Evolutionary conservation across 495 filamentous ascomycete species (phyloP).

Genomic region (Beverwykella pulmonaria): DNA sequence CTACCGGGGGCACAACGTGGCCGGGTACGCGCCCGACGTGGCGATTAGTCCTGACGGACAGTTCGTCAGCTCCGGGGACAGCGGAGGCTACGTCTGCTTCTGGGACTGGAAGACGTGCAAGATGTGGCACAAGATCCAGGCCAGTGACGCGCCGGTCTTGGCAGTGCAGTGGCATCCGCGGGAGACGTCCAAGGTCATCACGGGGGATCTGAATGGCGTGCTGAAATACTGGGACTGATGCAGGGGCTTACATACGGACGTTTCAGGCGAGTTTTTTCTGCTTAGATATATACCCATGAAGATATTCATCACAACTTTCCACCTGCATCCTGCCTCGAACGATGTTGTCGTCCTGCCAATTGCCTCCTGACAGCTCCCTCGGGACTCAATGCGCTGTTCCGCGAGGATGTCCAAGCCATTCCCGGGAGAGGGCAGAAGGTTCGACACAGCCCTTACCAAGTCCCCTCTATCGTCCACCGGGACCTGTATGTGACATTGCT

Average conservation of each 20-base stretch:
- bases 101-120: slow-evolving; percentile 99
- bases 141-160: slow-evolving; percentile 75
- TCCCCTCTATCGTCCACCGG: too few species aligned
- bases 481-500: too few species aligned
- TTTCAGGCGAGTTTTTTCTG: not conserved
- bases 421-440: too few species aligned
- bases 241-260: not conserved
- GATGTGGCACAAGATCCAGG: slow-evolving; percentile 93
- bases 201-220: slow-evolving; percentile 82
- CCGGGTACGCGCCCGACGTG: slow-evolving; percentile 89
- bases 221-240: slow-evolving; percentile 93
- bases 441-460: too few species aligned
- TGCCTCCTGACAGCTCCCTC: too few species aligned
- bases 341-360: too few species aligned
- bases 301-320: too few species aligned
- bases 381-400: not conserved
- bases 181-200: slow-evolving; percentile 91
- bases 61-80: slow-evolving; percentile 82
- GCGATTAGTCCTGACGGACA: slow-evolving; percentile 87
- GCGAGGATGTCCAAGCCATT: too few species aligned
- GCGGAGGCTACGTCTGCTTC: slow-evolving; percentile 85
- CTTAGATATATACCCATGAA: slow-evolving; percentile 10
- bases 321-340: too few species aligned
- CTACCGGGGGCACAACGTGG: slow-evolving; percentile 93
- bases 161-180: slow-evolving; percentile 91